Conservation (phyloP, 805 yeast species). For the Crinitomyces ghanaensis region DNA sequence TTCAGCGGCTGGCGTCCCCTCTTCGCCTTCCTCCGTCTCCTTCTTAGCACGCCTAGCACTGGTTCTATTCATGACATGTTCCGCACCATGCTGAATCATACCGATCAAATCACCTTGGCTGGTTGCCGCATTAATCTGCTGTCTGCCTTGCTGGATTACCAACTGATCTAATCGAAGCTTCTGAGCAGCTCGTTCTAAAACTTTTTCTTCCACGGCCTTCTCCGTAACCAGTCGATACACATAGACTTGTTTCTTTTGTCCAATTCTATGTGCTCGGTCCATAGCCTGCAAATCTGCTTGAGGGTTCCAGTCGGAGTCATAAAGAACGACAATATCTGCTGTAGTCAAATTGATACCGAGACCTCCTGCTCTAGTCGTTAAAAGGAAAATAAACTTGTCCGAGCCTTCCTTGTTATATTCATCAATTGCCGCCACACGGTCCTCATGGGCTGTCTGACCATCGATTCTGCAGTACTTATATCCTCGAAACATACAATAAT, state of each 20-base stretch:
- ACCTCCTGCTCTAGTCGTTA: constrained; percentile 96
- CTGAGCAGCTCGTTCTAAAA: constrained; percentile 90
- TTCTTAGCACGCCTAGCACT: constrained; percentile 18
- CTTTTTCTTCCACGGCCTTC: constrained; percentile 93
- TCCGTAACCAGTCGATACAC: constrained; percentile 91
- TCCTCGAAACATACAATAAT: constrained; percentile 75
- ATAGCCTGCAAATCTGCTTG: constrained; percentile 96
- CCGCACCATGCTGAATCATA: constrained; percentile 97
- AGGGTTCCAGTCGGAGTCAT: constrained; percentile 96
- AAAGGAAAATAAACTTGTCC: constrained; percentile 66
- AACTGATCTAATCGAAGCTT: constrained; percentile 84
- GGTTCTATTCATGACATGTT: constrained; percentile 59
- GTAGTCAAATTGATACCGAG: constrained; percentile 84
- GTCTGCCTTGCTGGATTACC: constrained; percentile 88
- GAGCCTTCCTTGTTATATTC: constrained; percentile 76
- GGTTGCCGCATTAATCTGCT: constrained; percentile 23
- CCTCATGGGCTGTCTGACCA: constrained; percentile 90
- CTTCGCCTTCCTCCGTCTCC: constrained; percentile 13
- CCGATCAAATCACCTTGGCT: constrained; percentile 61
- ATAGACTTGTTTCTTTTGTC: constrained; percentile 89
- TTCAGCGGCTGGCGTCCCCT: constrained; percentile 16
- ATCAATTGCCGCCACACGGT: constrained; percentile 84
- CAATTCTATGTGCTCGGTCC: constrained; percentile 97
- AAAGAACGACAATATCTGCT: constrained; percentile 81
- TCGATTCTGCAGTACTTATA: constrained; percentile 87